Conservation (phyloP, 176 grass and related monocot genomes). For the Oryza glumipatula region DNA sequence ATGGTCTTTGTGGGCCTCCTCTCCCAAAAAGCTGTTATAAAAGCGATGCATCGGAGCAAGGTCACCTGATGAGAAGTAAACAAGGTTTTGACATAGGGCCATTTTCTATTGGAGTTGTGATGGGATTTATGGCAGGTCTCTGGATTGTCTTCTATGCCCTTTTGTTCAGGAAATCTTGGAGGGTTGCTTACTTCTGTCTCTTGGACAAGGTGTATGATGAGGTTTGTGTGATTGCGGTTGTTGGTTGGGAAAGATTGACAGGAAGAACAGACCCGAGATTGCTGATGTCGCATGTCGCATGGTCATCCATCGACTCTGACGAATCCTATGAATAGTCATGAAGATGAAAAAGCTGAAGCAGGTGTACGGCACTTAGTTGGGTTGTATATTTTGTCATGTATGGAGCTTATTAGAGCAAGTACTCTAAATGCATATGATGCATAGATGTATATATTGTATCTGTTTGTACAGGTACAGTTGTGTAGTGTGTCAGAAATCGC, state of each 20-base stretch:
- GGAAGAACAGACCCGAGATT: background rate
- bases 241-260: background rate
- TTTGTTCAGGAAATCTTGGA: slow-evolving; percentile 35
- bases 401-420: too few species aligned
- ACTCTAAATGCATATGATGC: too few species aligned
- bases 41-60: background rate
- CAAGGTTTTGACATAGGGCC: background rate
- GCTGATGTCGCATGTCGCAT: background rate
- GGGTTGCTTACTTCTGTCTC: slow-evolving; percentile 21
- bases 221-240: background rate
- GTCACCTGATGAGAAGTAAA: background rate
- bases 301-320: background rate
- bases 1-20: slow-evolving; percentile 30
- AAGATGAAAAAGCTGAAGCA: background rate
- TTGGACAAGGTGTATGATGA: slow-evolving; percentile 25
- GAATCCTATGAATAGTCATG: background rate
- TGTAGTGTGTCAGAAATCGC: too few species aligned
- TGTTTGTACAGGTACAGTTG: too few species aligned
- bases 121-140: slow-evolving; percentile 32
- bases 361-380: too few species aligned
- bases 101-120: background rate
- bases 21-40: slow-evolving; percentile 9
- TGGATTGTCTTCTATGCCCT: slow-evolving; percentile 28
- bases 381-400: too few species aligned
- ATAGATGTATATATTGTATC: too few species aligned